Conservation (phyloP, 352 stramenopile genomes). For the Globisporangium alternatum region DNA sequence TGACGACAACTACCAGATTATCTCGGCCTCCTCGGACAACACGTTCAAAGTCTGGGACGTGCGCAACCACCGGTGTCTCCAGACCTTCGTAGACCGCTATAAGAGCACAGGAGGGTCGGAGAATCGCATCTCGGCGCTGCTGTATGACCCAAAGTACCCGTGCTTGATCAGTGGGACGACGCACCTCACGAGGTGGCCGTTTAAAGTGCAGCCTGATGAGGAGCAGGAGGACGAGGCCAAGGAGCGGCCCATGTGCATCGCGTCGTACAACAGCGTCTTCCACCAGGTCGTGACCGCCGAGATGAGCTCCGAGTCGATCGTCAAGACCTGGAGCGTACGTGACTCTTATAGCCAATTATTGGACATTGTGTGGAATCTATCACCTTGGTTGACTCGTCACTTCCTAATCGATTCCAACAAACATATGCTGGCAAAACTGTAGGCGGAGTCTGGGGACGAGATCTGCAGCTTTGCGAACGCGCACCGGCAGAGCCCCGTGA, state of each 20-base stretch:
- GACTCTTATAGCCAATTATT: neutral
- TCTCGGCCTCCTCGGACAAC: slow-evolving; percentile 80
- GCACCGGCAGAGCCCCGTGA: slow-evolving; percentile 67
- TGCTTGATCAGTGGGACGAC: slow-evolving; percentile 69
- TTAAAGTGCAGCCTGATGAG: slow-evolving; percentile 45
- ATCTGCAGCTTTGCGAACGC: slow-evolving; percentile 78
- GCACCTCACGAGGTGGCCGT: slow-evolving; percentile 62
- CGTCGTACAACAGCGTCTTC: slow-evolving; percentile 80
- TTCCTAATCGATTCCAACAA: neutral
- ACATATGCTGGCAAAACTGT: neutral
- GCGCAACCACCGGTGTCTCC: slow-evolving; percentile 71
- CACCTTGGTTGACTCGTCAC: neutral
- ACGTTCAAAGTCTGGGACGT: slow-evolving; percentile 86
- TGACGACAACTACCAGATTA: slow-evolving; percentile 83
- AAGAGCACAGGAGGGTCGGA: slow-evolving; percentile 54
- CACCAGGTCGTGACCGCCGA: slow-evolving; percentile 81
- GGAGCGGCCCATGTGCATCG: slow-evolving; percentile 49
- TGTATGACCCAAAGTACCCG: slow-evolving; percentile 64
- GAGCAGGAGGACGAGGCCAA: slow-evolving; percentile 39
- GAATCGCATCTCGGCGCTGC: slow-evolving; percentile 62
- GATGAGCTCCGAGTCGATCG: slow-evolving; percentile 66
- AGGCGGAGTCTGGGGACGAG: slow-evolving; percentile 77
- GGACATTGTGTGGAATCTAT: neutral
- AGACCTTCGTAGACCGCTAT: slow-evolving; percentile 69
- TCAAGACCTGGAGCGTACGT: slow-evolving; percentile 74